Evolutionary conservation across 148 eudicot species (phyloP), one percentile per base, ranked within the genome.

Genomic region (Fagopyrum tataricum): DNA sequence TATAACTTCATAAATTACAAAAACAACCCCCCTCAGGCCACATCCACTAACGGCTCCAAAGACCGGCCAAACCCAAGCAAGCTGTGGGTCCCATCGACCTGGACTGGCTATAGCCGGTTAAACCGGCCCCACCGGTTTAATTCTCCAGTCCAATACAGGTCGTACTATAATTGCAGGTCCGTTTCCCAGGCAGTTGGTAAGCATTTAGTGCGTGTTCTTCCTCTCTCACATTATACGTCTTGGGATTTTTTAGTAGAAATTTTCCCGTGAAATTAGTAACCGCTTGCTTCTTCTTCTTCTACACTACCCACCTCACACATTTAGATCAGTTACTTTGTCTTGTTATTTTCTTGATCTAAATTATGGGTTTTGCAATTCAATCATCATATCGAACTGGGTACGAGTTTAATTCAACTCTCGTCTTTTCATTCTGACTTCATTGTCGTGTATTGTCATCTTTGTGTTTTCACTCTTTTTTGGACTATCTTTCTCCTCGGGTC

Each of bases 161-260:
- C 78, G 80, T 80, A 82, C 82, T 75, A 69, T 77, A 56, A 78
- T 67, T 56, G 80, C 78, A 80, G 80, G 82, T 87, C 80, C 80
- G 82, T 83, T 81, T 76, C 79, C 68, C 78, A 80, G 85, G 91
- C 87, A 85, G 91, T 87, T 89, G 90, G 86, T 83, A 81, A 79
- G 96, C 92, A 90, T 90, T 90, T 88, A 88, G 59, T 87, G 81
- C 83, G 72, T 87, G 93, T 67, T 52, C 52, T 51, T 46, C 52
- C 23, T 21, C 48, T 9, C 31, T 62, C 68, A 62, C 68, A 62
- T 31, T 37, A 31, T 31, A 12, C 67, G 67, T 58, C 39, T 58
- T 31, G 64, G 18, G 58, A 20, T 20, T 62, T 8, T 62, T 37
- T 15, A 31, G 68, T 21, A 31, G 68, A 62, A 37, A 62, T 31